Percentiles rank a stretch among this genome's conserved stretches.
Conservation (phyloP, 495 filamentous ascomycete genomes). For the Penicillium manginii region DNA sequence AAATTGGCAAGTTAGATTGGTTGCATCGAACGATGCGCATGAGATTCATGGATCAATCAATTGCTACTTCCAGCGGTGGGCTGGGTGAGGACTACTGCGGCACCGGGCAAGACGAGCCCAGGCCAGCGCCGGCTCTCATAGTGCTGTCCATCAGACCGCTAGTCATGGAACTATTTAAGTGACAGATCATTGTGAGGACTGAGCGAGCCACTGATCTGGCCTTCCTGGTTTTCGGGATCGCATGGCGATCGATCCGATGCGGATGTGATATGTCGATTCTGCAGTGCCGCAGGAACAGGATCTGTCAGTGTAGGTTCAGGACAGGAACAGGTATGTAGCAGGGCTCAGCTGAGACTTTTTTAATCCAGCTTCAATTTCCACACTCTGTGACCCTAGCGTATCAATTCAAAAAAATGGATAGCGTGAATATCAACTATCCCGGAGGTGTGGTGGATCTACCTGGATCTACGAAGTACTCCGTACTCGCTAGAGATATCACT, state of each 20-base stretch:
- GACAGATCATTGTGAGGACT: constrained; percentile 15
- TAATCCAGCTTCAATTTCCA: not conserved
- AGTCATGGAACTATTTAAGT: constrained; percentile 27
- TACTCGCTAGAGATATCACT: not conserved
- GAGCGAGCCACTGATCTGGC: constrained; percentile 13
- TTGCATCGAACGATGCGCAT: not conserved
- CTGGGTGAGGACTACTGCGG: not conserved
- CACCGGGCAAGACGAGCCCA: constrained; percentile 14
- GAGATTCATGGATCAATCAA: not conserved
- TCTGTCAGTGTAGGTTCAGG: not conserved
- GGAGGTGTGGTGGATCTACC: too few species aligned
- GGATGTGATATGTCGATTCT: constrained; percentile 30
- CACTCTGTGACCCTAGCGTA: too few species aligned
- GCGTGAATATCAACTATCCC: too few species aligned
- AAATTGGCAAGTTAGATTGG: not conserved
- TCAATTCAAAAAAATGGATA: too few species aligned
- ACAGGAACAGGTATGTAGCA: not conserved
- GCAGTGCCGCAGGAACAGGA: not conserved
- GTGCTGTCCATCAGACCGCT: constrained; percentile 17
- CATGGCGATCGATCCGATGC: constrained; percentile 22
- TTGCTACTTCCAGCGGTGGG: not conserved
- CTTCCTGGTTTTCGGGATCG: constrained; percentile 4
- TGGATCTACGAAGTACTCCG: not conserved
- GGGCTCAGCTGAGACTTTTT: not conserved
- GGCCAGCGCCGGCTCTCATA: constrained; percentile 10